Evolutionary conservation across 2,329 filamentous ascomycete genomes (phyloP).

Genomic region (Fusarium sp.): DNA sequence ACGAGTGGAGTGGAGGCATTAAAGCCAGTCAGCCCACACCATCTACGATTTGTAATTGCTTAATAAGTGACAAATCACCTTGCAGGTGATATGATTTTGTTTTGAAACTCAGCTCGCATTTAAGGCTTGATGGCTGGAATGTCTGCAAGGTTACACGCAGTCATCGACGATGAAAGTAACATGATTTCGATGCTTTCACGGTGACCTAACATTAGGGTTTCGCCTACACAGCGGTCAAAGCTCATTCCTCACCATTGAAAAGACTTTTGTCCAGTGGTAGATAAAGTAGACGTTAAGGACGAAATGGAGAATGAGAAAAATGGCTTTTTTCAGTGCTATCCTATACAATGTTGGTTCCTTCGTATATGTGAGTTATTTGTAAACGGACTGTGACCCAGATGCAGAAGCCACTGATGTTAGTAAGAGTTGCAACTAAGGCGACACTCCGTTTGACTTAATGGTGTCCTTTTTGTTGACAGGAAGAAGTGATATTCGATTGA

Average conservation of each 20-base stretch:
- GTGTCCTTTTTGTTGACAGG: slow-evolving; percentile 18
- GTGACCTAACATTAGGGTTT: too few relatives aligned
- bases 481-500: slow-evolving; percentile 38
- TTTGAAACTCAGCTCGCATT: fast-evolving
- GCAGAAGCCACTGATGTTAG: slow-evolving; percentile 38
- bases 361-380: slow-evolving; percentile 20
- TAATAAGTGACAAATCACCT: background rate
- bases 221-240: too few relatives aligned
- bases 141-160: too few relatives aligned
- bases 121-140: too few relatives aligned
- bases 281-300: slow-evolving; percentile 51
- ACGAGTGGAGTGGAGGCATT: background rate
- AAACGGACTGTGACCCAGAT: slow-evolving; percentile 36
- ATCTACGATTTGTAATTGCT: too few relatives aligned
- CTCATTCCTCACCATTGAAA: too few relatives aligned
- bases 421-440: slow-evolving; percentile 12
- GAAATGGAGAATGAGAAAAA: slow-evolving; percentile 30
- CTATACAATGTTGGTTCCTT: slow-evolving; percentile 26
- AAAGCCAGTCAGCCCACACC: background rate
- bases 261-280: slow-evolving; percentile 45
- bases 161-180: too few relatives aligned
- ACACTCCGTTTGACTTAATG: slow-evolving; percentile 17
- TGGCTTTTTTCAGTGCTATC: slow-evolving; percentile 32
- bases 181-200: too few relatives aligned
- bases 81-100: background rate